Base-by-base conservation (phyloP, 192 early-diverging fungal genomes). In the Jimgerdemannia flammicorona region DNA sequence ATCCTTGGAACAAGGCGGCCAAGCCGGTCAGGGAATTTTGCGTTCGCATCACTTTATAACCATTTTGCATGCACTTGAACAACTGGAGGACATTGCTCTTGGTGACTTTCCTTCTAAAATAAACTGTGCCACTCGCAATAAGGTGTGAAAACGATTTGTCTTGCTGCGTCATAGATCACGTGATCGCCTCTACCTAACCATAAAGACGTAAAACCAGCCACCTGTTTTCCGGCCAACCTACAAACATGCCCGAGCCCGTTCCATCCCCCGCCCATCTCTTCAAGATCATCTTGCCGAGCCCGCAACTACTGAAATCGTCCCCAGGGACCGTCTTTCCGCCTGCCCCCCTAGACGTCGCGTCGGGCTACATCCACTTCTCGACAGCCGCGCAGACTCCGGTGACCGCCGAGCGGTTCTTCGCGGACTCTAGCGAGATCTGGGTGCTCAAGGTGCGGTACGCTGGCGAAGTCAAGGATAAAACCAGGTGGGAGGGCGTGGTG, bases 321-420 rank as follows among this genome's bases (percentile, higher is more conserved):
- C 63, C 44, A 40, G 72, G 64, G 20, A 67, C 63, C 4, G 11
- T 20, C 3, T 64, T 73, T 3, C 64, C 65, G 43, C 72, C 72
- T 44, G 20, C 72, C 14, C 72, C 72, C 17, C 67, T 73, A 7
- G 72, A 73, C 18, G 72, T 64, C 4, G 72, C 72, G 3, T 67
- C 64, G 42, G 72, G 72, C 2, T 73, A 65, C 14, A 42, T 73
- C 41, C 72, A 73, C 40, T 41, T 73, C 29, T 73, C 72, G 3
- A 73, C 72, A 2, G 72, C 72, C 29, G 11, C 63, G 20, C 72
- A 73, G 39, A 64, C 63, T 0, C 72, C 72, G 44, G 44, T 67
- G 40, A 73, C 72, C 10, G 72, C 72, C 4, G 44, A 10, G 6
- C 63, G 72, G 42, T 73, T 73, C 64, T 73, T 73, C 63, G 67